A percentile compares a stretch with the other conserved stretches of the same genome.
phyloP scores from a whole-genome alignment of 257 asterid genomes.

The Gynochthodes officinalis region DNA sequence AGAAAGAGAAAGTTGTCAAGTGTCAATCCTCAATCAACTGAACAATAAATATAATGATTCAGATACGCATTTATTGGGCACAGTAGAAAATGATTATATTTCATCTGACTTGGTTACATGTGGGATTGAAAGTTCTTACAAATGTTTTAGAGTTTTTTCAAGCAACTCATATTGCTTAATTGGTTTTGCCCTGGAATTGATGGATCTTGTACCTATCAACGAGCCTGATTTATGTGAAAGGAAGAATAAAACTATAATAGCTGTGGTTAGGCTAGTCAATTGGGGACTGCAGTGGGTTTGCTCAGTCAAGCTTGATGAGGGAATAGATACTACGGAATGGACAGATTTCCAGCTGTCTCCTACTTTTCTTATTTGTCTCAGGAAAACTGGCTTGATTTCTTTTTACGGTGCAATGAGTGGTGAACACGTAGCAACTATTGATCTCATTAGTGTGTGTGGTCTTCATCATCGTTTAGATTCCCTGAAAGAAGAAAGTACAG shows the following conservation, averaged over 20 bases:
- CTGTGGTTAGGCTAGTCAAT: conserved; percentile 57
- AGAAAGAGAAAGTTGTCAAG: conserved; percentile 30
- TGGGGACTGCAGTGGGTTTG: conserved; percentile 89
- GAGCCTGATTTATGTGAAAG: conserved; percentile 34
- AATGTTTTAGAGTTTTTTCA: conserved; percentile 71
- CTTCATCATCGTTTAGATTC: conserved; percentile 33
- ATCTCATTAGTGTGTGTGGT: conserved; percentile 38
- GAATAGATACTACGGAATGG: conserved; percentile 58
- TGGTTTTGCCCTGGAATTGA: conserved; percentile 60
- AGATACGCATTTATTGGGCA: conserved; percentile 20
- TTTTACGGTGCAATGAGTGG: conserved; percentile 67
- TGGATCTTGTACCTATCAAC: conserved; percentile 27
- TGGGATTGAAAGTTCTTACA: conserved; percentile 37
- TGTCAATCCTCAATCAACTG: conserved; percentile 30
- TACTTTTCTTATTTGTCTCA: conserved; percentile 69
- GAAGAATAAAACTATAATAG: conserved; percentile 35
- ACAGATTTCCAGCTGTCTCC: conserved; percentile 68
- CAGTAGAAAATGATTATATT: conserved; percentile 26
- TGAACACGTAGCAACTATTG: conserved; percentile 48
- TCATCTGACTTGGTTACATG: conserved; percentile 30
- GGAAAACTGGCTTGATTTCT: conserved; percentile 60
- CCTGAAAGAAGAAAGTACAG: conserved; percentile 24
- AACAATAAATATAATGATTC: conserved; percentile 23
- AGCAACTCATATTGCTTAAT: conserved; percentile 60
- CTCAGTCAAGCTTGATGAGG: conserved; percentile 54